A percentile compares a stretch with the other conserved stretches of the same genome.
These are phyloP conservation scores for Hericium alpestre DNA, from an alignment of 768 basidiomycete genomes.

Conservation along the genomic window DNA sequence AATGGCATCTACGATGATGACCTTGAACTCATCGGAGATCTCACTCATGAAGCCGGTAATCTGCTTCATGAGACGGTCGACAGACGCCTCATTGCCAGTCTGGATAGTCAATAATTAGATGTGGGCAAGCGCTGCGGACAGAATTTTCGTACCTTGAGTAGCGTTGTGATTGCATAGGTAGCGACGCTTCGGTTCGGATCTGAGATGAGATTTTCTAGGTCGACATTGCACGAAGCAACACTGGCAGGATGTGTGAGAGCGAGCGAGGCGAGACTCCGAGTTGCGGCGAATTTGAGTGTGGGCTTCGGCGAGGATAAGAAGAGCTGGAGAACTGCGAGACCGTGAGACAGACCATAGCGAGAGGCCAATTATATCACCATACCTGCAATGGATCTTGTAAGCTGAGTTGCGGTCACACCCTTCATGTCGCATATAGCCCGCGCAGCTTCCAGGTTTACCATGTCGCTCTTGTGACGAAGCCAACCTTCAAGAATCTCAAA, in stretches of 20 bases:
- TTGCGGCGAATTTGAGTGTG: slow-evolving; percentile 93
- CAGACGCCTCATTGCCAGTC: slow-evolving; percentile 98
- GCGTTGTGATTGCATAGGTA: slow-evolving; percentile 95
- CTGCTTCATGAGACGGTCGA: slow-evolving; percentile 98
- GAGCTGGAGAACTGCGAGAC: slow-evolving; percentile 70
- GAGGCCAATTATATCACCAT: slow-evolving; percentile 15
- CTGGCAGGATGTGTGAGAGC: slow-evolving; percentile 77
- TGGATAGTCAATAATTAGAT: slow-evolving; percentile 20
- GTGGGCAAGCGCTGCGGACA: neutral
- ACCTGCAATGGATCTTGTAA: slow-evolving; percentile 87
- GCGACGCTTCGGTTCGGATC: slow-evolving; percentile 94
- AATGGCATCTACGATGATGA: slow-evolving; percentile 98
- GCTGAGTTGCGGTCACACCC: slow-evolving; percentile 62
- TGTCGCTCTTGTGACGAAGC: slow-evolving; percentile 97
- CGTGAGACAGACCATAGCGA: neutral
- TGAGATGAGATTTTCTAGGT: slow-evolving; percentile 92
- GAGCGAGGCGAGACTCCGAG: slow-evolving; percentile 85
- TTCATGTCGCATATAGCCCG: slow-evolving; percentile 96
- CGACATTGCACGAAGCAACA: slow-evolving; percentile 89
- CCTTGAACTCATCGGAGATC: slow-evolving; percentile 99
- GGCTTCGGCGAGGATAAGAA: slow-evolving; percentile 95
- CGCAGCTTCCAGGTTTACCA: slow-evolving; percentile 99
- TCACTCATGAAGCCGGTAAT: slow-evolving; percentile 98
- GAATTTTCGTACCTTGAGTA: slow-evolving; percentile 70
- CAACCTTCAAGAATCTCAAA: slow-evolving; percentile 89